Conservation (phyloP, 2,329 filamentous ascomycete species). For the Fusarium sp. region DNA sequence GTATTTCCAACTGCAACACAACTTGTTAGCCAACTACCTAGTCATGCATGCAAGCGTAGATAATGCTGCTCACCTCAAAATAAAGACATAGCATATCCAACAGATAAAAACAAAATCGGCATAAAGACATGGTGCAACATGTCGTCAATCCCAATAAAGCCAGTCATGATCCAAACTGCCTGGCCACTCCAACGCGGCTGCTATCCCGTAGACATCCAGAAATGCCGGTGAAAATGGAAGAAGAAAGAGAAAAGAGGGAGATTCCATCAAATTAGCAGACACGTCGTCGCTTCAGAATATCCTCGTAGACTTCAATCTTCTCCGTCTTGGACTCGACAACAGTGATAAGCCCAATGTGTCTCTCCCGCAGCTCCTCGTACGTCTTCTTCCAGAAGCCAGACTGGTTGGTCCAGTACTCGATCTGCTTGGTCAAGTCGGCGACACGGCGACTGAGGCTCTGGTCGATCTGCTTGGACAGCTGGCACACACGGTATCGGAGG, state of each 20-base stretch:
- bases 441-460: conserved; percentile 48
- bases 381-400: conserved; percentile 48
- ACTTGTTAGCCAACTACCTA: background rate
- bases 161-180: background rate
- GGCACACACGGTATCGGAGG: conserved; percentile 50
- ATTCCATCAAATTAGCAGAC: conserved; percentile 37
- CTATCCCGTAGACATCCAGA: conserved; percentile 12
- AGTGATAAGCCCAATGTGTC: conserved; percentile 46
- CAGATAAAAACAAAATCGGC: background rate
- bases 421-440: conserved; percentile 48
- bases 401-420: conserved; percentile 51
- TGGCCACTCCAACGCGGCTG: background rate
- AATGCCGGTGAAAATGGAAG: background rate
- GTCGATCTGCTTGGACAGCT: conserved; percentile 51
- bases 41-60: too few relatives aligned
- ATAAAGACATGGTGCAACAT: conserved; percentile 6
- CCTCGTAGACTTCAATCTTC: conserved; percentile 51
- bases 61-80: background rate
- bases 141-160: conserved; percentile 15
- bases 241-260: background rate
- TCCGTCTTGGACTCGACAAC: conserved; percentile 47
- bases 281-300: conserved; percentile 48
- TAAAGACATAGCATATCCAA: background rate
- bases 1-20: conserved; percentile 18
- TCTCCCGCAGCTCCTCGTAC: conserved; percentile 43